phyloP scores from a whole-genome alignment of 1,284 basidiomycete species.

The Laetiporus sulphureus region DNA sequence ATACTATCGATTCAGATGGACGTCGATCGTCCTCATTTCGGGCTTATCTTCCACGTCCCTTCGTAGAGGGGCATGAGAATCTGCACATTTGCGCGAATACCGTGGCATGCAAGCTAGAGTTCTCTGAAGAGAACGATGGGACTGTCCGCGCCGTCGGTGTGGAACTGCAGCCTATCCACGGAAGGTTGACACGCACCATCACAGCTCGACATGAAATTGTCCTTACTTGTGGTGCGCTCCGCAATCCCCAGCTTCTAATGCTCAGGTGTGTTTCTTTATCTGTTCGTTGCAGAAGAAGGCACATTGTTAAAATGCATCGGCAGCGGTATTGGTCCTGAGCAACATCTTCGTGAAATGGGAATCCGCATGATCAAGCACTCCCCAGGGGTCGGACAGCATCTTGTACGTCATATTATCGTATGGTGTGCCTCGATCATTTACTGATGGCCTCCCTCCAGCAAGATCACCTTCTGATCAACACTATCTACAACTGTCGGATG shows the following conservation, averaged over 20 bases:
- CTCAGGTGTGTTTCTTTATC: constrained; percentile 22
- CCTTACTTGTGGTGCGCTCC: constrained; percentile 27
- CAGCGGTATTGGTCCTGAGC: constrained; percentile 25
- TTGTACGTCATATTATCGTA: not conserved
- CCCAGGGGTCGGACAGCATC: constrained; percentile 24
- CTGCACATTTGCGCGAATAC: constrained; percentile 4
- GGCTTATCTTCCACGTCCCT: not conserved
- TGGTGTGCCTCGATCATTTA: not conserved
- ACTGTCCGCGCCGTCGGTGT: constrained; percentile 7
- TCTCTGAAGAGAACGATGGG: constrained; percentile 1
- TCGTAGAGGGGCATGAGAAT: not conserved
- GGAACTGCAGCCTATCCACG: constrained; percentile 5
- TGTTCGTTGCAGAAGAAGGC: no score
- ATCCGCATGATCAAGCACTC: constrained; percentile 25
- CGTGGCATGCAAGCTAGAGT: constrained; percentile 12
- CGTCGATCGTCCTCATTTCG: constrained; percentile 1
- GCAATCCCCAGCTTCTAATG: constrained; percentile 27
- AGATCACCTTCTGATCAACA: constrained; percentile 26
- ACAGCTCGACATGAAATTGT: constrained; percentile 24
- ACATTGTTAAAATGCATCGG: no score
- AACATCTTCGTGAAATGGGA: constrained; percentile 21
- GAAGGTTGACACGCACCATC: constrained; percentile 10
- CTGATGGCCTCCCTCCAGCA: constrained; percentile 15
- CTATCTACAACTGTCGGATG: constrained; percentile 23
- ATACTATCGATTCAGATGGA: not conserved